Percentiles rank a stretch among this genome's conserved stretches.
These are phyloP conservation scores for Zelonia costaricensis DNA, from an alignment of 208 protist species.

Conservation along the genomic window DNA sequence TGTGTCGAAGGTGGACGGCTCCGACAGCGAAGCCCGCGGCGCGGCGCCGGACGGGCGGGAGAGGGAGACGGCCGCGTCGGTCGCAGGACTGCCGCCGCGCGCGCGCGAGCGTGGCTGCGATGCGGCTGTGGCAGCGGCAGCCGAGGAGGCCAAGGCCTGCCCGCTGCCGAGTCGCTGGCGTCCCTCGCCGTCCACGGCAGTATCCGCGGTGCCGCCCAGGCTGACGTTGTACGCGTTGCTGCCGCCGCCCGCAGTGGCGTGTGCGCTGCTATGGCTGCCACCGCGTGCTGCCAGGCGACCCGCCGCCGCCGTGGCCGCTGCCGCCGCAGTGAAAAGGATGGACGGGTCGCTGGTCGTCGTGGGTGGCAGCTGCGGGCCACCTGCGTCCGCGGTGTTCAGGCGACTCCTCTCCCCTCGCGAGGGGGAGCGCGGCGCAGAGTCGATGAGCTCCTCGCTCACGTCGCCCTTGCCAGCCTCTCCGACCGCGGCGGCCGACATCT, in stretches of 20 bases:
- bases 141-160: too few species aligned
- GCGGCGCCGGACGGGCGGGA: neutral
- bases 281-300: neutral
- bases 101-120: slow-evolving; percentile 6
- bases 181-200: slow-evolving; percentile 2
- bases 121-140: neutral
- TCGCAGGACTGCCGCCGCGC: slow-evolving; percentile 4
- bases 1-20: slow-evolving; percentile 3
- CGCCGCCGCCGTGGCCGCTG: neutral
- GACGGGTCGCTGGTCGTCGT: neutral
- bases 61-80: slow-evolving; percentile 1
- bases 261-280: neutral
- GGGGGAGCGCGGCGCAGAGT: slow-evolving; percentile 16
- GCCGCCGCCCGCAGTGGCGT: neutral
- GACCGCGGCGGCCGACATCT: too few species aligned
- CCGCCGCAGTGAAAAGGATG: too few species aligned
- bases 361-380: too few species aligned
- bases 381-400: neutral
- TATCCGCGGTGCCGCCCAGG: neutral
- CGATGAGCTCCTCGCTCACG: slow-evolving; percentile 16
- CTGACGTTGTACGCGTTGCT: neutral
- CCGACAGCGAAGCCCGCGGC: slow-evolving; percentile 4
- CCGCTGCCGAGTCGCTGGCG: too few species aligned
- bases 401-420: neutral
- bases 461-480: too few species aligned